Evolutionary conservation across 208 protist genomes (phyloP).

Genomic region (Crithidia brevicula): DNA sequence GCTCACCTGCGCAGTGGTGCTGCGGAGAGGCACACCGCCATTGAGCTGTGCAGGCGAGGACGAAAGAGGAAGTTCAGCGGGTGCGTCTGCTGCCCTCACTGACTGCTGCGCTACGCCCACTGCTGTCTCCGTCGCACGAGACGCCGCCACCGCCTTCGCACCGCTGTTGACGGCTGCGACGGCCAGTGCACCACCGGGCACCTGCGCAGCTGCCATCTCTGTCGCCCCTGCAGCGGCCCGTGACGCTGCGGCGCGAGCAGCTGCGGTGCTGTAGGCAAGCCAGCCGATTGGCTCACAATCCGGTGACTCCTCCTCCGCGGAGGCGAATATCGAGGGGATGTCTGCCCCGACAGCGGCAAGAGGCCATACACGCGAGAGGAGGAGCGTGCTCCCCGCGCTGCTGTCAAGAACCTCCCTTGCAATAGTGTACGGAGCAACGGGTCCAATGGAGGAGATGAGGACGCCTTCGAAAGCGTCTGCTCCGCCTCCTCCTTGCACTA

Average conservation of each 20-base stretch:
- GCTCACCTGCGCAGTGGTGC: not conserved
- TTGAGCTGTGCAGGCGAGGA: not conserved
- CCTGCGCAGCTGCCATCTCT: not conserved
- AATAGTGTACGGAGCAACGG: not conserved
- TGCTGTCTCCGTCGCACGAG: not conserved
- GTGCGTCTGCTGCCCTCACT: no score
- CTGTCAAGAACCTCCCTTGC: not conserved
- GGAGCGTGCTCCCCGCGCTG: not conserved
- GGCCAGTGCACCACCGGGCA: not conserved
- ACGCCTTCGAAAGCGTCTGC: not conserved
- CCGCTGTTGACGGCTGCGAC: not conserved
- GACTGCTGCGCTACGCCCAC: not conserved
- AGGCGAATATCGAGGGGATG: not conserved
- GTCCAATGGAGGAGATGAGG: not conserved
- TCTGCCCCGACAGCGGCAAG: no score
- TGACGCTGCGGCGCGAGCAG: conserved; percentile 1
- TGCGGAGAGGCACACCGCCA: not conserved
- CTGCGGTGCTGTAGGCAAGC: not conserved
- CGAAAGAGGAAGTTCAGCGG: no score
- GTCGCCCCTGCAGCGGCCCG: not conserved
- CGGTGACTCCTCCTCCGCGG: not conserved
- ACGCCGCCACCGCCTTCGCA: not conserved
- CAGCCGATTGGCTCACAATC: not conserved
- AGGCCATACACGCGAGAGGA: no score
- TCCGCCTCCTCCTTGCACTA: not conserved